Evolutionary conservation across 2,329 filamentous ascomycete species (phyloP).

Genomic region (Aspergillus felis): DNA sequence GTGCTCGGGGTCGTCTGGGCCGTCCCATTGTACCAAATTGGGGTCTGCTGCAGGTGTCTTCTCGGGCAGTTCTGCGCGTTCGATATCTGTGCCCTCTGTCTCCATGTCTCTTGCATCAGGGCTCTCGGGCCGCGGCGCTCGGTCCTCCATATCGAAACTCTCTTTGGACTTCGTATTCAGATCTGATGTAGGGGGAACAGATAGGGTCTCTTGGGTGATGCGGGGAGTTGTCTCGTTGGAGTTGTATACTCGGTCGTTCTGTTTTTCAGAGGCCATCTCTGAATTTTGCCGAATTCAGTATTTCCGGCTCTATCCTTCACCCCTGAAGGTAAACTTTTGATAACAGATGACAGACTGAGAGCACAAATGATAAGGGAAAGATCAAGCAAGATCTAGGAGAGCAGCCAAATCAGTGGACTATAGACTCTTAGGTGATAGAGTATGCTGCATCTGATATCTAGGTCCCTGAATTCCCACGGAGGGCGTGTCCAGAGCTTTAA

Average conservation of each 20-base stretch:
- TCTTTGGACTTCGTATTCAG: slow-evolving; percentile 10
- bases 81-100: slow-evolving; percentile 9
- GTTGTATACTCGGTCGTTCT: slow-evolving; percentile 1
- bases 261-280: slow-evolving; percentile 1
- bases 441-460: not conserved
- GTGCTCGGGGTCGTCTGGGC: slow-evolving; percentile 30
- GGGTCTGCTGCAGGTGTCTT: slow-evolving; percentile 19
- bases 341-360: not conserved
- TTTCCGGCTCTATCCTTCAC: not conserved
- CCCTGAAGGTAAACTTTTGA: not conserved
- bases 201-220: slow-evolving; percentile 2
- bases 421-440: not conserved
- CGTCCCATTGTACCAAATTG: slow-evolving; percentile 31
- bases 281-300: not conserved
- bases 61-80: slow-evolving; percentile 7
- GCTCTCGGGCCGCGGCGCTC: slow-evolving; percentile 4
- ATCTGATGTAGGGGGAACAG: slow-evolving; percentile 6
- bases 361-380: not conserved
- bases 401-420: not conserved
- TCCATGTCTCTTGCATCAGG: slow-evolving; percentile 5
- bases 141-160: slow-evolving; percentile 2
- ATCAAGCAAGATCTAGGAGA: not conserved
- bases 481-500: not conserved
- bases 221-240: slow-evolving; percentile 3
- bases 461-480: not conserved